A percentile compares a stretch with the other conserved stretches of the same genome.
These are phyloP conservation scores for Pichia sp. DNA, from an alignment of 1,139 yeast genomes.

Conservation along the genomic window DNA sequence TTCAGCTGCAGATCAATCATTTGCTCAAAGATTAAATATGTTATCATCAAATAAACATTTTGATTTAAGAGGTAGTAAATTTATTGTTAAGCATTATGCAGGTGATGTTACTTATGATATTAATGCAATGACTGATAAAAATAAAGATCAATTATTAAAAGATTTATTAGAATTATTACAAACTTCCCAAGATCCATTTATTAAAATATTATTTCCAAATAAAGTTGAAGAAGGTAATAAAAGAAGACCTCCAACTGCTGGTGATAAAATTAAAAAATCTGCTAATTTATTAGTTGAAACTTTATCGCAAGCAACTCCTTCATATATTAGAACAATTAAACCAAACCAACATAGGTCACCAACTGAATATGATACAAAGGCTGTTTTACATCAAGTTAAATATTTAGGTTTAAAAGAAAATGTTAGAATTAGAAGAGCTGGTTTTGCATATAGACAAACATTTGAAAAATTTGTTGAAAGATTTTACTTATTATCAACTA, in stretches of 20 bases:
- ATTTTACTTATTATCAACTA: constrained; percentile 79
- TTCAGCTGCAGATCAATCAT: constrained; percentile 93
- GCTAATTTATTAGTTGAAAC: constrained; percentile 91
- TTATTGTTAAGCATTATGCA: constrained; percentile 92
- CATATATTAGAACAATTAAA: constrained; percentile 95
- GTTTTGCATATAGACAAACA: constrained; percentile 96
- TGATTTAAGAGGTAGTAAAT: constrained; percentile 82
- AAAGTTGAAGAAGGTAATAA: constrained; percentile 65
- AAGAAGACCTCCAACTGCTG: constrained; percentile 93
- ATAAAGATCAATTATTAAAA: constrained; percentile 88
- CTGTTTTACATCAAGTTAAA: constrained; percentile 92
- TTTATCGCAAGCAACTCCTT: constrained; percentile 82
- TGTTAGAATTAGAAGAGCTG: constrained; percentile 96
- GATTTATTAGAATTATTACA: constrained; percentile 76
- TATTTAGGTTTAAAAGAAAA: constrained; percentile 95
- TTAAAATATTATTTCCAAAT: constrained; percentile 72
- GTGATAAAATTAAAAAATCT: constrained; percentile 87
- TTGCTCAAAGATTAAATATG: constrained; percentile 85
- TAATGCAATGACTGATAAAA: constrained; percentile 90
- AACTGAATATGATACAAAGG: constrained; percentile 79
- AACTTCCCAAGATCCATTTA: constrained; percentile 64
- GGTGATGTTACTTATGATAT: constrained; percentile 97
- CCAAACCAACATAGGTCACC: constrained; percentile 95
- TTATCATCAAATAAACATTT: constrained; percentile 80
- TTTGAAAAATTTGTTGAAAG: constrained; percentile 97